Percentiles rank a stretch among this genome's conserved stretches.
These are phyloP conservation scores for Xylariales sp. DNA, from an alignment of 2,329 filamentous ascomycete species.

Conservation along the genomic window DNA sequence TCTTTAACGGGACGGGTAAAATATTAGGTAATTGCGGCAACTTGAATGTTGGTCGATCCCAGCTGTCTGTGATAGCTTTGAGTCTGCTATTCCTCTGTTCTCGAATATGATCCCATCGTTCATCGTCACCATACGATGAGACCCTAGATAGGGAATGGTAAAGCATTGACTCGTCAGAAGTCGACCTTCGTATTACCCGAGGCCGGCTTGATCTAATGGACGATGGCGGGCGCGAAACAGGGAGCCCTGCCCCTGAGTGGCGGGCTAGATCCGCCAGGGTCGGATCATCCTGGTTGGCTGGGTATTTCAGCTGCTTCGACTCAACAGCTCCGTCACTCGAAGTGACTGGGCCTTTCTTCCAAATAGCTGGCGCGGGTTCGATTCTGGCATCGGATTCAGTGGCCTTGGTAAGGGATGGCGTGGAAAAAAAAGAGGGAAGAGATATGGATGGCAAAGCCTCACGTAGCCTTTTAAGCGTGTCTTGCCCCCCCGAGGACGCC, in stretches of 20 bases:
- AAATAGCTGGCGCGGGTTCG: too few relatives aligned
- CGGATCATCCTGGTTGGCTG: slow-evolving; percentile 30
- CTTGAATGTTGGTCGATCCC: slow-evolving; percentile 82
- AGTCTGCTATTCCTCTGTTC: slow-evolving; percentile 89
- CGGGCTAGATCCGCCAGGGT: slow-evolving; percentile 16
- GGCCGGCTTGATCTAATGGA: slow-evolving; percentile 45
- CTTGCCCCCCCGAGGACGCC: slow-evolving; percentile 66
- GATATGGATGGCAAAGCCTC: slow-evolving; percentile 68
- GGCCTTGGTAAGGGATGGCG: slow-evolving; percentile 47
- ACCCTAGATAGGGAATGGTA: slow-evolving; percentile 80
- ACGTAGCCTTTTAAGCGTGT: slow-evolving; percentile 67
- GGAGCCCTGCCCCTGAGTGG: slow-evolving; percentile 31
- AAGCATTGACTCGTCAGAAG: slow-evolving; percentile 83
- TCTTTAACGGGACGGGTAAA: slow-evolving; percentile 51
- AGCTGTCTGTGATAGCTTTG: slow-evolving; percentile 90
- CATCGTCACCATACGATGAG: slow-evolving; percentile 87
- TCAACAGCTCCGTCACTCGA: slow-evolving; percentile 38
- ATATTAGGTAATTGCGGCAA: slow-evolving; percentile 71
- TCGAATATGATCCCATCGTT: slow-evolving; percentile 80
- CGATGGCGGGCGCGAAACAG: slow-evolving; percentile 42
- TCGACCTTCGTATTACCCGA: slow-evolving; percentile 65
- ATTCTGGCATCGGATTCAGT: slow-evolving; percentile 31
- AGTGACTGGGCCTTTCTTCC: slow-evolving; percentile 40
- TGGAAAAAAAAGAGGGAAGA: slow-evolving; percentile 59
- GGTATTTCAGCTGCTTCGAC: slow-evolving; percentile 33